These are phyloP conservation scores for Russula sp. DNA, from an alignment of 768 basidiomycete genomes.

Conservation along the genomic window DNA sequence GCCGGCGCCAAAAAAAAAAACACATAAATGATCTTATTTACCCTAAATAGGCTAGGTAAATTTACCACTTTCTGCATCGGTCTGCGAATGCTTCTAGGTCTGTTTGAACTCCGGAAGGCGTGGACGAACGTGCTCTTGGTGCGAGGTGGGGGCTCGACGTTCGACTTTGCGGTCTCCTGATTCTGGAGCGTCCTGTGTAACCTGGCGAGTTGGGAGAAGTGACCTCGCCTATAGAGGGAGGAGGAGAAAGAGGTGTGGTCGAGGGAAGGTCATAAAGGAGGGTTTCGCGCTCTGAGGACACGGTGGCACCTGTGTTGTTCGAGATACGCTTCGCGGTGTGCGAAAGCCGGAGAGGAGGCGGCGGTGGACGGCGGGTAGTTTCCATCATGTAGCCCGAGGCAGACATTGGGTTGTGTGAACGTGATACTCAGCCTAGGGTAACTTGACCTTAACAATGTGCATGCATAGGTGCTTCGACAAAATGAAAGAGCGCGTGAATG, in stretches of 20 bases:
- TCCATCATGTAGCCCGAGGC: conserved; percentile 20
- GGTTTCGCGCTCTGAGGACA: conserved; percentile 19
- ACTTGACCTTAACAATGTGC: neutral
- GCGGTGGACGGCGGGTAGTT: conserved; percentile 23
- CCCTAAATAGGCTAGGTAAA: conserved; percentile 1
- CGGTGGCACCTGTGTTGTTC: neutral
- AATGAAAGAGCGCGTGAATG: neutral
- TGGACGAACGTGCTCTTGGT: conserved; percentile 57
- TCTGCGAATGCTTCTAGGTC: conserved; percentile 78
- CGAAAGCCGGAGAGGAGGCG: conserved; percentile 23
- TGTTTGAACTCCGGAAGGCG: conserved; percentile 57
- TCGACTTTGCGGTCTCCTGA: conserved; percentile 24
- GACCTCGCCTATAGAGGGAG: neutral
- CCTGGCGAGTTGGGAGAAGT: conserved; percentile 20
- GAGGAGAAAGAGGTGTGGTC: conserved; percentile 17
- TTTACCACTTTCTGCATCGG: conserved; percentile 71
- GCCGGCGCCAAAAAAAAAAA: neutral
- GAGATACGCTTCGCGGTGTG: conserved; percentile 17
- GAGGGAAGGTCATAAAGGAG: conserved; percentile 27
- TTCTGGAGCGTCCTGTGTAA: conserved; percentile 13
- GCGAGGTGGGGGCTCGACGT: conserved; percentile 55
- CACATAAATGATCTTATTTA: neutral
- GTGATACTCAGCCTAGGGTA: neutral
- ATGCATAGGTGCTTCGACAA: conserved; percentile 11
- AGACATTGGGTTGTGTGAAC: conserved; percentile 15